Base-by-base conservation (phyloP, 2,329 filamentous ascomycete species). In the Erysiphe neolycopersici region DNA sequence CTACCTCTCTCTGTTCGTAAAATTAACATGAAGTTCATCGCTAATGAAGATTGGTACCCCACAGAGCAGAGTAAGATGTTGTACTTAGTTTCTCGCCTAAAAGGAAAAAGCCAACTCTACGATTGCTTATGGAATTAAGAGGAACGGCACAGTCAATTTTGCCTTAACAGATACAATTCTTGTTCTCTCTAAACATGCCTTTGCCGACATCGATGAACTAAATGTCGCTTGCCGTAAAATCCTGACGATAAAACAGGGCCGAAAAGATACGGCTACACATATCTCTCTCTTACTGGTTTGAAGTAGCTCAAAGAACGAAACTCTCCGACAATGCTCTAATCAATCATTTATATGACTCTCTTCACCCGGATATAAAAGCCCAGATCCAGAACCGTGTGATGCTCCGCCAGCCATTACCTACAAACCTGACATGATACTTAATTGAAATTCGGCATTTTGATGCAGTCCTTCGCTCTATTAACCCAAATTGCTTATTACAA, bases 201-300 rank as follows among this genome's bases (percentile, higher is more conserved):
- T 42, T 19, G 26, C 40, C 14, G 40, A 42, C 33, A 14, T 42
- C 1, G 29, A 42, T 19, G 40, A 42, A 14, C 32, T 3, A n/a
- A 42, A 42, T 19, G 8, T 29, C n/a, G 40, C 29, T 18, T 10
- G 40, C n/a, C 26, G 26, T 16, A 6, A 42, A 33, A 42, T 42
- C 17, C 30, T 42, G 13, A 42, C 26, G 16, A 31, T 42, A n/a
- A 42, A 42, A 17, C 40, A 32, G 17, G 40, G 26, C 4, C 19
- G 22, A 16, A 43, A 43, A n/a, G 41, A 43, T 18, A 43, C 41
- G 8, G n/a, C 41, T 12, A 43, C 32, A 16, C 41, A 36, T 17
- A 43, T 43, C 22, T 37, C 18, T 43, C 22, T 37, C 18, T 26
- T 18, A 43, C 19, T 43, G 18, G 32, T 43, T 37, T 30, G 41